A percentile compares a stretch with the other conserved stretches of the same genome.
phyloP scores from a whole-genome alignment of 805 yeast species.

The Wickerhamomyces ciferrii region DNA sequence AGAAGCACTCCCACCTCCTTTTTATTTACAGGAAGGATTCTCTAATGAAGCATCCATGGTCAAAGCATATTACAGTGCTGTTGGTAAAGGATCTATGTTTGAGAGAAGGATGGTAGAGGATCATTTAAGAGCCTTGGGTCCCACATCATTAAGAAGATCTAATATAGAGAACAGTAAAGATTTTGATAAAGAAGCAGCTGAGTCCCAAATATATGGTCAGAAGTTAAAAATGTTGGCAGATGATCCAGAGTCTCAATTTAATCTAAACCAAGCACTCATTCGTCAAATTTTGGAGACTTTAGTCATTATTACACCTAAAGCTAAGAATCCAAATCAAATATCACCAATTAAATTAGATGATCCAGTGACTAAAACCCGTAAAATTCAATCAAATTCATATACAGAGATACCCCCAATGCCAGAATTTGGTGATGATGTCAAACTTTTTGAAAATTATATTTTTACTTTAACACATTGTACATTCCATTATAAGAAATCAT shows the following conservation, averaged over 20 bases:
- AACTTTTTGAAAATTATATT: conserved; percentile 26
- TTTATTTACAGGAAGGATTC: neutral
- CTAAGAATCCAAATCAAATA: conserved; percentile 7
- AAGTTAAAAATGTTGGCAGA: neutral
- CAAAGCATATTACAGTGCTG: neutral
- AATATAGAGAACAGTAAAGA: neutral
- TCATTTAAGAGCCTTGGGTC: neutral
- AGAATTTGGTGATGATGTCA: conserved; percentile 20
- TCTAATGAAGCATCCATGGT: neutral
- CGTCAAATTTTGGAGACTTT: neutral
- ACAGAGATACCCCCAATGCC: conserved; percentile 32
- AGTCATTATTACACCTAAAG: neutral
- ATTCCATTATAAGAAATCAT: conserved; percentile 29
- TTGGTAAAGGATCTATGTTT: neutral
- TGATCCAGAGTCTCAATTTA: neutral
- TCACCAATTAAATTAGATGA: neutral
- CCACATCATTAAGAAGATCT: neutral
- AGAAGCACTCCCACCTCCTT: neutral
- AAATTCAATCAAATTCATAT: conserved; percentile 14
- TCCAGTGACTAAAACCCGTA: neutral
- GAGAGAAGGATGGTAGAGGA: neutral
- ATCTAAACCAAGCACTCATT: neutral
- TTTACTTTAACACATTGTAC: conserved; percentile 31
- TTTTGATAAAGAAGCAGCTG: neutral
- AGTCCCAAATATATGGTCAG: neutral